A percentile compares a stretch with the other conserved stretches of the same genome.
phyloP scores from a whole-genome alignment of 202 grass and related monocot species.

The Brachypodium distachyon region DNA sequence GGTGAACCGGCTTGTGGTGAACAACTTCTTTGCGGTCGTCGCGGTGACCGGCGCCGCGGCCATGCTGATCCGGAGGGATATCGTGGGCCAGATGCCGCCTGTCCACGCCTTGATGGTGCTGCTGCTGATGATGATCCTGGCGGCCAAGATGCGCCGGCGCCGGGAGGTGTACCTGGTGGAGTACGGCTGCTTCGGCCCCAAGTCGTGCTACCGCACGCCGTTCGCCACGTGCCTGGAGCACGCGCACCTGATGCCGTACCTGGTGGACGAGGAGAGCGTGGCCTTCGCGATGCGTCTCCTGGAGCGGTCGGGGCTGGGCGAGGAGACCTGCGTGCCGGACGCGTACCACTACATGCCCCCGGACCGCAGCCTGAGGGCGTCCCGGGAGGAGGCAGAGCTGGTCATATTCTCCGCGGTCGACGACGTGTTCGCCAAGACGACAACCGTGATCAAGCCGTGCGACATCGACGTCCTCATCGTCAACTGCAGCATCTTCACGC shows the following conservation, averaged over 20 bases:
- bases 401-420: slow-evolving; percentile 43
- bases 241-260: slow-evolving; percentile 47
- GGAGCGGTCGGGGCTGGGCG: slow-evolving; percentile 38
- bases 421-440: slow-evolving; percentile 35
- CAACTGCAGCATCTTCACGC: slow-evolving; percentile 77
- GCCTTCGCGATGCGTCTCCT: slow-evolving; percentile 36
- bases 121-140: slow-evolving; percentile 7
- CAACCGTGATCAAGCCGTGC: not conserved
- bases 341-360: slow-evolving; percentile 75
- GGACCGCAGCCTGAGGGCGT: slow-evolving; percentile 38
- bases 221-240: slow-evolving; percentile 78
- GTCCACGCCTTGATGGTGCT: not conserved
- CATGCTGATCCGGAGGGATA: not conserved
- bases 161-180: slow-evolving; percentile 62
- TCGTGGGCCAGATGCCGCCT: not conserved
- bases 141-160: slow-evolving; percentile 2
- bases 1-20: slow-evolving; percentile 18
- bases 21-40: slow-evolving; percentile 34
- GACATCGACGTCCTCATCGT: slow-evolving; percentile 68
- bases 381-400: slow-evolving; percentile 40
- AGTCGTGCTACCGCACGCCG: slow-evolving; percentile 24
- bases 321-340: slow-evolving; percentile 54
- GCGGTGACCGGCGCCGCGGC: not conserved
- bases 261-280: slow-evolving; percentile 44
- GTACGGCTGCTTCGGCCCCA: slow-evolving; percentile 69